These are phyloP conservation scores for Mycena pura DNA, from an alignment of 768 basidiomycete genomes.

Conservation along the genomic window DNA sequence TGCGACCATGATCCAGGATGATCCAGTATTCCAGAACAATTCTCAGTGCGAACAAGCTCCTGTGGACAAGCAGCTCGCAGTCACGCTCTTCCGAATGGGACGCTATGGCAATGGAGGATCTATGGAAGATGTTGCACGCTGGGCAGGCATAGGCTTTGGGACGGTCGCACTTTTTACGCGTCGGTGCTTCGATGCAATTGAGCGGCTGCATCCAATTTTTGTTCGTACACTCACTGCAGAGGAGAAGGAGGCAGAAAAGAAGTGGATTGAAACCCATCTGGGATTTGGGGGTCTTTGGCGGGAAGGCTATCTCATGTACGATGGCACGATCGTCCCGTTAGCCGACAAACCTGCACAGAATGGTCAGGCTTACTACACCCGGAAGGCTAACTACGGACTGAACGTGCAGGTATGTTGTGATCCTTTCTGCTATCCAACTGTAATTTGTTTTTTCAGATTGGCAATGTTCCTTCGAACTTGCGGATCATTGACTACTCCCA, in stretches of 20 bases:
- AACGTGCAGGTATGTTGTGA: slow-evolving; percentile 39
- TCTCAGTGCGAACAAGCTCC: slow-evolving; percentile 13
- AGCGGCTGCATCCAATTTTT: slow-evolving; percentile 14
- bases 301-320: slow-evolving; percentile 45
- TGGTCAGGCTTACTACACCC: slow-evolving; percentile 43
- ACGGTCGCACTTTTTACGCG: slow-evolving; percentile 23
- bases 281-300: slow-evolving; percentile 40
- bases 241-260: slow-evolving; percentile 35
- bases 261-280: slow-evolving; percentile 41
- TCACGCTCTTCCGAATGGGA: slow-evolving; percentile 2
- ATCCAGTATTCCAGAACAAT: slow-evolving; percentile 11
- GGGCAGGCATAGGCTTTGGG: slow-evolving; percentile 24
- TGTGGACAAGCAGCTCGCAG: slow-evolving; percentile 25
- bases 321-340: slow-evolving; percentile 43
- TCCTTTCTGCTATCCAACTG: background rate
- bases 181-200: slow-evolving; percentile 29
- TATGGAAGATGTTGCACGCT: slow-evolving; percentile 21
- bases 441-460: slow-evolving; percentile 33
- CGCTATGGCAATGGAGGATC: slow-evolving; percentile 27
- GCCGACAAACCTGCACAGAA: slow-evolving; percentile 34
- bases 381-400: slow-evolving; percentile 43
- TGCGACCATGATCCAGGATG: too few relatives aligned
- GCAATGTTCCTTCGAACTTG: slow-evolving; percentile 39
- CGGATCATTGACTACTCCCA: slow-evolving; percentile 40
- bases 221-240: background rate